A percentile compares a stretch with the other conserved stretches of the same genome.
Evolutionary conservation across 2,329 filamentous ascomycete genomes (phyloP).

Genomic region (Scytalidium lignicola): DNA sequence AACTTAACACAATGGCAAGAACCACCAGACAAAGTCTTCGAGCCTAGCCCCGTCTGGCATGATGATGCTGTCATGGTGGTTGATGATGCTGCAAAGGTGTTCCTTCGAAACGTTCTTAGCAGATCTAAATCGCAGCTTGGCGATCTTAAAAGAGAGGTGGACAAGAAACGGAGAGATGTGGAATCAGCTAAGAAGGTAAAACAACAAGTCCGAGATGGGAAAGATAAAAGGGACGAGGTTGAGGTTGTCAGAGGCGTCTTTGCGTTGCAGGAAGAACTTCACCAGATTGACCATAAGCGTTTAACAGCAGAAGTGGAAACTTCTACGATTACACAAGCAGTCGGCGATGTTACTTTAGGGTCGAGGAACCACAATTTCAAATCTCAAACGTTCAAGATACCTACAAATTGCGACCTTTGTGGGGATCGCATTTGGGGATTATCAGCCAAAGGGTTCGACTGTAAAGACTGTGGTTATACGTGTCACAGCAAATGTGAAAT

Average conservation of each 20-base stretch:
- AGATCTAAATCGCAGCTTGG: slow-evolving; percentile 84
- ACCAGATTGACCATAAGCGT: slow-evolving; percentile 76
- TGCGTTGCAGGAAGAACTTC: slow-evolving; percentile 74
- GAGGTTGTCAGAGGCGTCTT: slow-evolving; percentile 81
- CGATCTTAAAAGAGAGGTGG: slow-evolving; percentile 75
- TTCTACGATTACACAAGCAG: slow-evolving; percentile 81
- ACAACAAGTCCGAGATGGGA: slow-evolving; percentile 73
- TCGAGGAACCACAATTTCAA: slow-evolving; percentile 98
- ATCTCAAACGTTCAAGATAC: slow-evolving; percentile 98
- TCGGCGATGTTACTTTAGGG: slow-evolving; percentile 87
- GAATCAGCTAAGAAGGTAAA: slow-evolving; percentile 70
- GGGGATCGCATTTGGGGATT: slow-evolving; percentile 96
- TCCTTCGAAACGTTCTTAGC: slow-evolving; percentile 81
- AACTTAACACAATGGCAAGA: slow-evolving; percentile 81
- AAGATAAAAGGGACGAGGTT: slow-evolving; percentile 84
- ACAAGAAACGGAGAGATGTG: slow-evolving; percentile 81
- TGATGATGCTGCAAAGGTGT: slow-evolving; percentile 84
- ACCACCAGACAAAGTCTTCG: slow-evolving; percentile 78
- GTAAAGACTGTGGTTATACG: slow-evolving; percentile 92
- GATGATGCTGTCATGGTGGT: slow-evolving; percentile 84
- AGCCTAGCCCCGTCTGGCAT: slow-evolving; percentile 95
- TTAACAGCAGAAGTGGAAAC: slow-evolving; percentile 90
- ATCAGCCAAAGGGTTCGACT: slow-evolving; percentile 94
- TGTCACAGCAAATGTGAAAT: slow-evolving; percentile 99
- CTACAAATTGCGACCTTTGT: slow-evolving; percentile 95